A percentile compares a stretch with the other conserved stretches of the same genome.
These are phyloP conservation scores for Massospora cicadina DNA, from an alignment of 371 early-diverging fungal genomes.

Conservation along the genomic window DNA sequence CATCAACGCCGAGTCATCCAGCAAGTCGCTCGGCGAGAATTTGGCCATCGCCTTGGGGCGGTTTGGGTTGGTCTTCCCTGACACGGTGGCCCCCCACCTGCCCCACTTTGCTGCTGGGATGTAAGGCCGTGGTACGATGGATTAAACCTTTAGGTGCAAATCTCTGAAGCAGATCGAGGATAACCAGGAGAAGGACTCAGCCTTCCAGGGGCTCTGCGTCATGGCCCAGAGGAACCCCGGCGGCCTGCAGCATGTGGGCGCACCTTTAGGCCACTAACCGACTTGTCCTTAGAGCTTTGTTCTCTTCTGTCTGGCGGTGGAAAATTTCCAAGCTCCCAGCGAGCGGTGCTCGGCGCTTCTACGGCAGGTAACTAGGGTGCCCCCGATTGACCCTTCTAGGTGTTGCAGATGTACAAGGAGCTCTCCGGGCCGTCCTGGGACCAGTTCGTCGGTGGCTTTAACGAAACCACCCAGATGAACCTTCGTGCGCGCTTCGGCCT, in stretches of 20 bases:
- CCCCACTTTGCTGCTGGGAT: conserved; percentile 42
- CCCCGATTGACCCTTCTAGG: not conserved
- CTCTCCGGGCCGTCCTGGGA: not conserved
- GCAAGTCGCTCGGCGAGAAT: conserved; percentile 71
- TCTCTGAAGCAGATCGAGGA: conserved; percentile 53
- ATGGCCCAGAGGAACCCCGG: conserved; percentile 76
- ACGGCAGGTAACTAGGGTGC: not conserved
- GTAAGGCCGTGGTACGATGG: not conserved
- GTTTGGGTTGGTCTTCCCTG: conserved; percentile 68
- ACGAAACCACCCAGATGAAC: not conserved
- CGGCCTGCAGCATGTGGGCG: conserved; percentile 37
- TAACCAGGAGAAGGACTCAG: conserved; percentile 84
- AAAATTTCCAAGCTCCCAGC: not conserved
- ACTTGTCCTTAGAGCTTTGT: not conserved
- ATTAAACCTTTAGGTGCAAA: conserved; percentile 24
- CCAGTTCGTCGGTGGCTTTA: not conserved
- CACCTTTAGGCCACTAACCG: not conserved
- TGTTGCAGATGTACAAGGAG: not conserved
- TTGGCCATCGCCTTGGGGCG: conserved; percentile 89
- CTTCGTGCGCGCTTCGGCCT: conserved; percentile 2
- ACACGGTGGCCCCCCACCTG: conserved; percentile 55
- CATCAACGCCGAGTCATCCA: conserved; percentile 39
- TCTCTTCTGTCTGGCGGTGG: not conserved
- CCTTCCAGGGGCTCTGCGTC: conserved; percentile 78
- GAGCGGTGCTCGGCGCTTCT: not conserved